phyloP scores from a whole-genome alignment of 164 flowering plant genomes.

The Umbellularia californica region DNA sequence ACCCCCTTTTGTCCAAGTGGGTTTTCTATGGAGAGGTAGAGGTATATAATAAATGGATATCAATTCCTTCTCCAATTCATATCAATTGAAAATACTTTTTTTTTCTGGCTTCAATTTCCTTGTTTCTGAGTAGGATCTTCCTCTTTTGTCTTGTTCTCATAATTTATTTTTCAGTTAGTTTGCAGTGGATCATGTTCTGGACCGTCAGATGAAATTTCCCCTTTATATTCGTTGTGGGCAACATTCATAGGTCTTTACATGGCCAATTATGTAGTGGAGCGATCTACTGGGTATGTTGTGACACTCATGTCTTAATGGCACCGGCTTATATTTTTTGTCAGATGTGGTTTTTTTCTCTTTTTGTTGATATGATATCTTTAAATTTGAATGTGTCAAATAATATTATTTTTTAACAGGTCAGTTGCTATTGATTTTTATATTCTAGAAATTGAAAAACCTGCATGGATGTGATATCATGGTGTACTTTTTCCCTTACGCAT shows the following conservation, averaged over 20 bases:
- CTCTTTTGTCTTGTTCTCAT: neutral
- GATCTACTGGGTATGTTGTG: slow-evolving; percentile 85
- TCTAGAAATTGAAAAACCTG: neutral
- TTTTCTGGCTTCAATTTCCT: too few relatives aligned
- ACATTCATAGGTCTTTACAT: slow-evolving; percentile 97
- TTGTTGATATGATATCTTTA: neutral
- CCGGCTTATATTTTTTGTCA: neutral
- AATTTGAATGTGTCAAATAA: neutral
- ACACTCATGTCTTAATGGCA: neutral
- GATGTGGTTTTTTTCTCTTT: neutral
- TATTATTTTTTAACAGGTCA: too few relatives aligned
- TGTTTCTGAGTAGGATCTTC: neutral
- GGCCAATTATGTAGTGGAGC: slow-evolving; percentile 94
- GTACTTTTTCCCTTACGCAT: neutral
- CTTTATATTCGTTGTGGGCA: slow-evolving; percentile 97
- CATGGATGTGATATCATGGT: neutral
- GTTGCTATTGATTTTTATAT: neutral
- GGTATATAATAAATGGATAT: neutral
- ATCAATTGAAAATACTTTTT: too few relatives aligned
- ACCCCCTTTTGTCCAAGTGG: slow-evolving; percentile 97
- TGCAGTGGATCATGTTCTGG: slow-evolving; percentile 72
- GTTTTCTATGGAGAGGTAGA: slow-evolving; percentile 93
- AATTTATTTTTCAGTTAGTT: slow-evolving; percentile 42
- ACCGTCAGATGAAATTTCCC: slow-evolving; percentile 86
- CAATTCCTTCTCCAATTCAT: neutral